Conservation (phyloP, 164 flowering plant genomes). For the Piper betle region DNA sequence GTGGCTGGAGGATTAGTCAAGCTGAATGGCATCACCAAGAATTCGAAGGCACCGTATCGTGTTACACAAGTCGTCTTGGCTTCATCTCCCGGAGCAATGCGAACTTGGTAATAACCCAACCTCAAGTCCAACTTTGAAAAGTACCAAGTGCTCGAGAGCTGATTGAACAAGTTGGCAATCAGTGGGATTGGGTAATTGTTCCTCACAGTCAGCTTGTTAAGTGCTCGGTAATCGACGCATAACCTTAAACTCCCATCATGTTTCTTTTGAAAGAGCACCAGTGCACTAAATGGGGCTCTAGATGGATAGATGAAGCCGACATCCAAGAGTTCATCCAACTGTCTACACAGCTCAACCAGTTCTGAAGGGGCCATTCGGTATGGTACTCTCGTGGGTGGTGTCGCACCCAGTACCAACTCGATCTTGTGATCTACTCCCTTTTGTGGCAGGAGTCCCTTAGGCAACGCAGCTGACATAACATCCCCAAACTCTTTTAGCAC, state of each 20-base stretch:
- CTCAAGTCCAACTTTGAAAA: constrained; percentile 11
- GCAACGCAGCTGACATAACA: no score
- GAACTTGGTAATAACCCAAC: not conserved
- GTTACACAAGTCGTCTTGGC: not conserved
- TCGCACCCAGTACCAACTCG: not conserved
- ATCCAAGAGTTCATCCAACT: no score
- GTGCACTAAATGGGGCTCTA: no score
- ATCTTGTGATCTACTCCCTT: no score
- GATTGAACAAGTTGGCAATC: constrained; percentile 2
- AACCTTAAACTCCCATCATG: not conserved
- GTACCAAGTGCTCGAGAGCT: not conserved
- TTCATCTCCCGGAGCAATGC: constrained; percentile 1
- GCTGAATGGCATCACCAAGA: constrained; percentile 6
- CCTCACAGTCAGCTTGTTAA: constrained; percentile 1
- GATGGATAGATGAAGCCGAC: no score
- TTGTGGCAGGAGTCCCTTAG: no score
- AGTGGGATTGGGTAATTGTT: constrained; percentile 7
- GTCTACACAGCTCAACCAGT: no score
- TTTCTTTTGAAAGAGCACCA: no score
- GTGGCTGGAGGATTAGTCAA: constrained; percentile 1
- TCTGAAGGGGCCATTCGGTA: no score
- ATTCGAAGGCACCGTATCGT: constrained; percentile 1
- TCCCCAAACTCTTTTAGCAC: no score
- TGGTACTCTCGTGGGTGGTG: no score
- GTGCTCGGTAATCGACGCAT: constrained; percentile 7